Evolutionary conservation across 2,329 filamentous ascomycete species (phyloP).

Genomic region (Hypoxylon sp.): DNA sequence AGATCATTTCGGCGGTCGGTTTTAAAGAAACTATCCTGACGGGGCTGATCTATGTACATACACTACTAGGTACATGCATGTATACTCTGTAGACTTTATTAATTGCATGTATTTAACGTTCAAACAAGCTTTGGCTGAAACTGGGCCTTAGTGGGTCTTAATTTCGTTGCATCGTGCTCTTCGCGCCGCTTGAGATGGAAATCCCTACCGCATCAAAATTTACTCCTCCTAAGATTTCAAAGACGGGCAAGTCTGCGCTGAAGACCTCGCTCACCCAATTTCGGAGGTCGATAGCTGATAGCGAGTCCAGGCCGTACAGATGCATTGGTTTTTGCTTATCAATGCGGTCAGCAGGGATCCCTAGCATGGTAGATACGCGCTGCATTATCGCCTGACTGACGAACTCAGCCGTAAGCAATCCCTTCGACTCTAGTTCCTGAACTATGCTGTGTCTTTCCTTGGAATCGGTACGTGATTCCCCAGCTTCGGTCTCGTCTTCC

Average conservation of each 20-base stretch:
- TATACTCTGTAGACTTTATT: too few species aligned
- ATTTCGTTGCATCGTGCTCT: too few species aligned
- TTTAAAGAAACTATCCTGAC: too few species aligned
- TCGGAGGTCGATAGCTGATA: slow-evolving; percentile 19
- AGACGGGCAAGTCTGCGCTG: slow-evolving; percentile 16
- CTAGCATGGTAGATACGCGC: slow-evolving; percentile 7
- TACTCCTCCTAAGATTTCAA: slow-evolving; percentile 17
- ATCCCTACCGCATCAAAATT: neutral
- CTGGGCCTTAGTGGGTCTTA: too few species aligned
- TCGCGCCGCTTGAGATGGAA: too few species aligned
- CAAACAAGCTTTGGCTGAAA: too few species aligned
- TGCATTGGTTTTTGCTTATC: slow-evolving; percentile 16
- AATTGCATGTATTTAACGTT: too few species aligned
- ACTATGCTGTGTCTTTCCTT: neutral
- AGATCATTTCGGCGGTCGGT: too few species aligned
- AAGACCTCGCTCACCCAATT: slow-evolving; percentile 23
- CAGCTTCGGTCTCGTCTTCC: neutral
- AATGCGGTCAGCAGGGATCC: neutral
- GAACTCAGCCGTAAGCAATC: neutral
- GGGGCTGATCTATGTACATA: too few species aligned
- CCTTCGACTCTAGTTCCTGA: neutral
- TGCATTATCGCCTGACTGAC: slow-evolving; percentile 1
- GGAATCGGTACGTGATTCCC: neutral
- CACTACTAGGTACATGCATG: too few species aligned
- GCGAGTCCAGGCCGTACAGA: slow-evolving; percentile 15